These are phyloP conservation scores for Phaeosphaeriaceae sp. DNA, from an alignment of 2,329 filamentous ascomycete species.

Conservation along the genomic window DNA sequence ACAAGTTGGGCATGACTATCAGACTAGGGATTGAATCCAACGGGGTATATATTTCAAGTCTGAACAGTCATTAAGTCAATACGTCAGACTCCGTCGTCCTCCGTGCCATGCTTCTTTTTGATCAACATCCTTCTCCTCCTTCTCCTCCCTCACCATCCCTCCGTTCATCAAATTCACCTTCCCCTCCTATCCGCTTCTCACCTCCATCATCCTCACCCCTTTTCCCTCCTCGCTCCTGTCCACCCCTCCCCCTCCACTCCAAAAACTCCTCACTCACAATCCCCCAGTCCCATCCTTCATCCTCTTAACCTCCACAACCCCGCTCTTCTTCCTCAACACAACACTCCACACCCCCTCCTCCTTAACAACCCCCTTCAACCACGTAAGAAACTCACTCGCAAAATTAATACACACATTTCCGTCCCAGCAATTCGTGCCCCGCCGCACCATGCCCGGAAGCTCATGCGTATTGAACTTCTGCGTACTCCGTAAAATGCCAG, in stretches of 20 bases:
- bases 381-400: conserved; percentile 76
- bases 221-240: background rate
- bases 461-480: conserved; percentile 80
- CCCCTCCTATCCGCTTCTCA: background rate
- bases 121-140: background rate
- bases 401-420: conserved; percentile 95
- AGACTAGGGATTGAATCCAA: no score
- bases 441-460: conserved; percentile 78
- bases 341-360: conserved; percentile 84
- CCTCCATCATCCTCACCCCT: background rate
- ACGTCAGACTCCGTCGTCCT: no score
- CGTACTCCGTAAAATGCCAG: conserved; percentile 73
- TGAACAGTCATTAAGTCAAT: no score
- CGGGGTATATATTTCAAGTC: no score
- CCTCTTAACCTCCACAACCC: conserved; percentile 74
- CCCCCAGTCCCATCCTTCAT: conserved; percentile 77
- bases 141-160: background rate
- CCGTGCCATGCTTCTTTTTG: background rate
- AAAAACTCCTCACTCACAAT: conserved; percentile 81
- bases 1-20: no score
- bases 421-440: conserved; percentile 78
- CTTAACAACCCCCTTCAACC: conserved; percentile 68
- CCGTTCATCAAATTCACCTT: background rate
- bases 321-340: conserved; percentile 66
- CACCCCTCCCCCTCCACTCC: conserved; percentile 63